These are phyloP conservation scores for Gnaphalium uliginosum DNA, from an alignment of 129 eudicot species.

Conservation along the genomic window DNA sequence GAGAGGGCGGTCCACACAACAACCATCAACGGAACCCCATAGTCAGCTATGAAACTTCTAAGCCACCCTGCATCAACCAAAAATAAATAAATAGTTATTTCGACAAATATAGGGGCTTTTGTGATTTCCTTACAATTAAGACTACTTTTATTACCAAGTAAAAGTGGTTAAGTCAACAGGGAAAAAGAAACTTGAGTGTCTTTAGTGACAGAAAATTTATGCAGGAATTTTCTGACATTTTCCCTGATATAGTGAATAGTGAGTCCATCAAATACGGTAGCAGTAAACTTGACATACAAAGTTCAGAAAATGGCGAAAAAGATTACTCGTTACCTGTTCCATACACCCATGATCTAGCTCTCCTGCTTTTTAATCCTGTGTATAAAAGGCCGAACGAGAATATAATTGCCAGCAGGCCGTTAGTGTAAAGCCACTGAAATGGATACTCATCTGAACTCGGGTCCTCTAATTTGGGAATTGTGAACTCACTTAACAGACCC, in stretches of 20 bases:
- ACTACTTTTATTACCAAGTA: no score
- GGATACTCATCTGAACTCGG: slow-evolving; percentile 24
- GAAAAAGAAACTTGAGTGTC: no score
- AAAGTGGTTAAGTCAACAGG: no score
- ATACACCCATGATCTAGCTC: slow-evolving; percentile 61
- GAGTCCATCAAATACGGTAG: background rate
- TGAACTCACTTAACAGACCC: slow-evolving; percentile 58
- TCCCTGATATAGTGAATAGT: slow-evolving; percentile 5
- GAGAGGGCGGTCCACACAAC: slow-evolving; percentile 49
- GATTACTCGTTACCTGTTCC: slow-evolving; percentile 36
- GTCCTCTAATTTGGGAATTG: slow-evolving; percentile 42
- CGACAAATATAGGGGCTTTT: no score
- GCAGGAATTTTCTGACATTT: background rate
- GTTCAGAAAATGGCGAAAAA: background rate
- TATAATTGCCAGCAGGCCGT: slow-evolving; percentile 54
- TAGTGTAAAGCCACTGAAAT: slow-evolving; percentile 56
- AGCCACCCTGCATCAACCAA: slow-evolving; percentile 27
- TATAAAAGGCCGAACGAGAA: slow-evolving; percentile 53
- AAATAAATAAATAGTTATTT: background rate
- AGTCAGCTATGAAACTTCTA: slow-evolving; percentile 54
- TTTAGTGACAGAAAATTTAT: background rate
- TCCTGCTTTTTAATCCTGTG: slow-evolving; percentile 56
- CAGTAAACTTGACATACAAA: slow-evolving; percentile 8
- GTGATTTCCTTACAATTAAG: no score
- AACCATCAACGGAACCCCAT: slow-evolving; percentile 63